A percentile compares a stretch with the other conserved stretches of the same genome.
Evolutionary conservation across 768 basidiomycete species (phyloP).

Genomic region (Kwoniella heveanensis): DNA sequence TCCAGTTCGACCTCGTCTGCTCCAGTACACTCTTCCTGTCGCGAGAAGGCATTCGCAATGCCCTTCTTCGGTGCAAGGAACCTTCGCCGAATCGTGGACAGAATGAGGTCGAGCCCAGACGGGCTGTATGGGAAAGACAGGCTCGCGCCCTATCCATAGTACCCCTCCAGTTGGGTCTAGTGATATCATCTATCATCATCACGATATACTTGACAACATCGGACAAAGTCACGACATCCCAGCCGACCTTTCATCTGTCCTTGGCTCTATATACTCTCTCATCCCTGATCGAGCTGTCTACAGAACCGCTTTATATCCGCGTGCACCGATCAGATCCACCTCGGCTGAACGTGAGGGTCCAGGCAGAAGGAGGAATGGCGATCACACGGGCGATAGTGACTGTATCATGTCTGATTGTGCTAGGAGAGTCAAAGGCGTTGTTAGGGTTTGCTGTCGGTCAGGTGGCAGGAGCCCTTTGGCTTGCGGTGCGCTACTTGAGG

Average conservation of each 20-base stretch:
- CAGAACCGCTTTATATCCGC: constrained; percentile 80
- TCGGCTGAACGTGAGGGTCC: constrained; percentile 70
- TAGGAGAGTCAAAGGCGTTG: constrained; percentile 60
- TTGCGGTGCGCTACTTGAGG: constrained; percentile 64
- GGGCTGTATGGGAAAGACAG: constrained; percentile 15
- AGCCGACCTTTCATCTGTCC: constrained; percentile 68
- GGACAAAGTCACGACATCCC: constrained; percentile 63
- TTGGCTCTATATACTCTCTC: constrained; percentile 72
- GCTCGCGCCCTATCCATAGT: constrained; percentile 64
- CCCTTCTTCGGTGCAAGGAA: constrained; percentile 67
- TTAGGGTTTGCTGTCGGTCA: constrained; percentile 87
- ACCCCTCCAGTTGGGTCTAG: constrained; percentile 70
- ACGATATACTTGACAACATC: constrained; percentile 64
- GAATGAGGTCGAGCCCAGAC: neutral
- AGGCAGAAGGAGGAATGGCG: constrained; percentile 83
- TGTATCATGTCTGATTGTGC: constrained; percentile 64
- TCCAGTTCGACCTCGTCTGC: constrained; percentile 89
- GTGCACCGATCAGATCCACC: constrained; percentile 65
- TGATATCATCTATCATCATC: constrained; percentile 64
- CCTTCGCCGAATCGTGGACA: too few relatives aligned
- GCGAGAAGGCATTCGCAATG: constrained; percentile 88
- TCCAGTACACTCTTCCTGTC: constrained; percentile 89
- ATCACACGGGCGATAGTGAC: constrained; percentile 72
- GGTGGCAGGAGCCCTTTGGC: constrained; percentile 66
- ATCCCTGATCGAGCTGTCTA: constrained; percentile 73